Evolutionary conservation across 257 asterid species (phyloP), one percentile per base, ranked within the genome.

Genomic region (Handroanthus guayacan): DNA sequence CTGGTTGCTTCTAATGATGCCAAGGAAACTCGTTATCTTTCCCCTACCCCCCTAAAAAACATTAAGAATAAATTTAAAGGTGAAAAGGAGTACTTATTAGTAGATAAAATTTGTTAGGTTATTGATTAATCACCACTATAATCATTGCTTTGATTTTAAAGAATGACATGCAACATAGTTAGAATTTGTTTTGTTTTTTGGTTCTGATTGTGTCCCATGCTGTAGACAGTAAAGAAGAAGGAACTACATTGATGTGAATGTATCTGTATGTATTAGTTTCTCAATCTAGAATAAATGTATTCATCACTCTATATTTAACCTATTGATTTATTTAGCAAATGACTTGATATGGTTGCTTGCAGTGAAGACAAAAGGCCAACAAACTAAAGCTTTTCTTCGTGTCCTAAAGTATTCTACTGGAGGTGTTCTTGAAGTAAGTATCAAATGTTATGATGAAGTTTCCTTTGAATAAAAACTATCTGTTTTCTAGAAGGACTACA

Each of bases 371-470:
- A 89, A 95, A 86, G 91, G 80, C 44, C 96, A 81, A 76, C 83
- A 84, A 74, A 80, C 88, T 66, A 87, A 87, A 86, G 98, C 94
- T 79, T 93, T 93, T 87, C 97, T 95, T 43, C 98, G 93, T 78
- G 99, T 95, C 74, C 74, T 95, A 64, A 95, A 95, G 68, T 91
- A 95, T 90, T 91, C 99, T 6, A 87, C 81, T 73, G 99, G 98
- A 65, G 98, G 97, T 75, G 92, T 91, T 83, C 97, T 95, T 68
- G 98, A 95, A 91, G 99, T 94, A 79, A 81, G 72, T 80, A 37
- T 71, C 67, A 68, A 63, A n/a, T 69, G 18, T 43, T 57, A 16
- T 67, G 58, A 43, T 61, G 17, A 60, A 50, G 6, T 75, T 67
- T 78, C 65, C 8, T 72, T 58, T 47, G 55, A 52, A n/a, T 72